Evolutionary conservation across 768 basidiomycete genomes (phyloP), one percentile per base, ranked within the genome.

Genomic region (Xerocomellus chrysenteron): DNA sequence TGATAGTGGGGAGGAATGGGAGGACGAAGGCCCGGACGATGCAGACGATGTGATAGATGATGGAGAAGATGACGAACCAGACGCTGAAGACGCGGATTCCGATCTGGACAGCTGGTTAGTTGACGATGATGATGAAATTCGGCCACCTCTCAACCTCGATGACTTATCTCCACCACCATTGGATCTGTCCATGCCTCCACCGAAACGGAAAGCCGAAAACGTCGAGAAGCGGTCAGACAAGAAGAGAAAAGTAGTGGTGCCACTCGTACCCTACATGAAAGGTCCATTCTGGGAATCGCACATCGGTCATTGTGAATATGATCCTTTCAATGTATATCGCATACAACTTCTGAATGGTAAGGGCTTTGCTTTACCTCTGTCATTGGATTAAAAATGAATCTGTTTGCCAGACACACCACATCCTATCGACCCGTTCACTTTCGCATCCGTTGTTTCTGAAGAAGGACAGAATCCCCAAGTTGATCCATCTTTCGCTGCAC

Each of bases 1-100:
- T 66, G 95, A 99, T 74, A 94, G 92, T 50, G 96, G 92, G 14
- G 93, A 87, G 63, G 97, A 98, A 63, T 98, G 97, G 97, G 92
- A 93, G 59, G 90, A 89, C 55, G 94, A 94, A 67, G 85, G 86
- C 21, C 79, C 77, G 13, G 82, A 80, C 4, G 92, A 87, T 24
- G 90, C 84, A 12, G 92, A 87, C 48, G 90, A 91, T 47, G 88
- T 90, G 52, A 82, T 87, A 8, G 77, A 77, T 41, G 75, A 74
- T 36, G 78, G 65, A 19, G 86, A 88, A 6, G 90, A 91, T 16
- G 86, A 79, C 13, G 87, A 84, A 14, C 85, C 80, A 5, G 86
- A 84, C 11, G 83, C 81, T 10, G 82, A 75, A 11, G 82, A 79
- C 2, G 75, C 73, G 7, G 76, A 75, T 46, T 72, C 72, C 19